Conservation (phyloP, 192 early-diverging fungal species). For the Mortierella claussenii region DNA sequence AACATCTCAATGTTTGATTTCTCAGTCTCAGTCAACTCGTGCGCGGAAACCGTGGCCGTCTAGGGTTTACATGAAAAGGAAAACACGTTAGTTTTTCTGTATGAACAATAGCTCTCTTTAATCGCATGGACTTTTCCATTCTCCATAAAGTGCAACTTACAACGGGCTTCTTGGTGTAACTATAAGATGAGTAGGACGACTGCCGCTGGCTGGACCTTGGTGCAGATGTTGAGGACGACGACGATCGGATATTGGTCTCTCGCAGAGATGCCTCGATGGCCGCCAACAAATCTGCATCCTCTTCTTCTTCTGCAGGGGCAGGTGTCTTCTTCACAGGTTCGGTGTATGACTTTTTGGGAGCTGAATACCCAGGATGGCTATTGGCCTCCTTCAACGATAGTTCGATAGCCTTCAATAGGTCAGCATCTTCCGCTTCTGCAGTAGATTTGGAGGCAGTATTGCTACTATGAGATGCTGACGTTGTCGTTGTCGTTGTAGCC, state of each 20-base stretch:
- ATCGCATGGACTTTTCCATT: no score
- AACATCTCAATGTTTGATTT: slow-evolving; percentile 94
- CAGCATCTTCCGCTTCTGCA: slow-evolving; percentile 80
- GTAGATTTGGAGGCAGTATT: slow-evolving; percentile 9
- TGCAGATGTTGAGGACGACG: slow-evolving; percentile 18
- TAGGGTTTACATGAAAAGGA: not conserved
- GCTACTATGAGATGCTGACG: slow-evolving; percentile 18
- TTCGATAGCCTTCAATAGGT: slow-evolving; percentile 93
- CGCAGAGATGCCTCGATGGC: slow-evolving; percentile 83
- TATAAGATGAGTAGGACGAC: slow-evolving; percentile 41
- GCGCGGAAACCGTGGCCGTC: slow-evolving; percentile 37
- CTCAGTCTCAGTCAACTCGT: slow-evolving; percentile 83
- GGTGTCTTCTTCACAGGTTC: slow-evolving; percentile 23
- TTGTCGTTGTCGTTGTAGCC: slow-evolving; percentile 17
- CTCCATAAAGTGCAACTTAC: slow-evolving; percentile 10
- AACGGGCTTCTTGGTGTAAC: slow-evolving; percentile 41
- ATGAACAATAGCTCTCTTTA: no score
- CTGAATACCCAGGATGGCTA: slow-evolving; percentile 61
- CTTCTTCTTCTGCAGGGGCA: slow-evolving; percentile 56
- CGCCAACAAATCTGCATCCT: slow-evolving; percentile 77
- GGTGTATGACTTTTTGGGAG: slow-evolving; percentile 21
- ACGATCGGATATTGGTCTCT: slow-evolving; percentile 64
- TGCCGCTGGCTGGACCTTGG: slow-evolving; percentile 24
- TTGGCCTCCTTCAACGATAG: slow-evolving; percentile 85
- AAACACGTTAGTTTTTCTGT: no score